A percentile compares a stretch with the other conserved stretches of the same genome.
Conservation (phyloP, 768 basidiomycete species). For the Termitomyces eurrhizus region DNA sequence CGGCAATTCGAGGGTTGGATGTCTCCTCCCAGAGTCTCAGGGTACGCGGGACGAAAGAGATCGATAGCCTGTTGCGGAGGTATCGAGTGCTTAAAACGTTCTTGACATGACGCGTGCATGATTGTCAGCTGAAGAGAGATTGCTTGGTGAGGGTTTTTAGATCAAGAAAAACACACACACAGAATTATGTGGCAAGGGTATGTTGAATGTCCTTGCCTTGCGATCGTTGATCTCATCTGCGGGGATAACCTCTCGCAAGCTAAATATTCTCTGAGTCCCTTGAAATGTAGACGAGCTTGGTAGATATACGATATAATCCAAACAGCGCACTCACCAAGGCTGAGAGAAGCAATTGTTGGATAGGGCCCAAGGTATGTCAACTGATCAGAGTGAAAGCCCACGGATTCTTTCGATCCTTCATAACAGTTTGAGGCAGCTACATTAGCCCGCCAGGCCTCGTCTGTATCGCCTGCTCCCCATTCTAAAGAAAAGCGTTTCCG, state of each 20-base stretch:
- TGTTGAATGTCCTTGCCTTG: conserved; percentile 68
- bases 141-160: conserved; percentile 2
- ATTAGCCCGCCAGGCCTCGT: conserved; percentile 65
- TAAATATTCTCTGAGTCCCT: conserved; percentile 71
- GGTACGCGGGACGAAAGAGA: conserved; percentile 59
- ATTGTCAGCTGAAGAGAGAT: conserved; percentile 55
- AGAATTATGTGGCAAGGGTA: conserved; percentile 76
- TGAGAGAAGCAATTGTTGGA: conserved; percentile 81
- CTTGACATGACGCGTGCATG: conserved; percentile 85
- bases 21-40: conserved; percentile 24
- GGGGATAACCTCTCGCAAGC: conserved; percentile 74
- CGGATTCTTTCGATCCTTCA: conserved; percentile 75
- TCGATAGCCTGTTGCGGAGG: conserved; percentile 72
- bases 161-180: conserved; percentile 35
- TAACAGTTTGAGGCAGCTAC: conserved; percentile 87
- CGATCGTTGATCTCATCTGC: conserved; percentile 53
- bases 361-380: conserved; percentile 80
- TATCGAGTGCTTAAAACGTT: conserved; percentile 75
- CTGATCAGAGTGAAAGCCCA: conserved; percentile 81
- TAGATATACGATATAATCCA: neutral
- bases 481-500: conserved; percentile 61
- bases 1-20: conserved; percentile 59
- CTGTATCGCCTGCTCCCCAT: conserved; percentile 43
- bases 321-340: conserved; percentile 52
- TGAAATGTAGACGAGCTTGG: neutral